phyloP scores from a whole-genome alignment of 2,329 filamentous ascomycete species.

The Colletotrichum sublineola region DNA sequence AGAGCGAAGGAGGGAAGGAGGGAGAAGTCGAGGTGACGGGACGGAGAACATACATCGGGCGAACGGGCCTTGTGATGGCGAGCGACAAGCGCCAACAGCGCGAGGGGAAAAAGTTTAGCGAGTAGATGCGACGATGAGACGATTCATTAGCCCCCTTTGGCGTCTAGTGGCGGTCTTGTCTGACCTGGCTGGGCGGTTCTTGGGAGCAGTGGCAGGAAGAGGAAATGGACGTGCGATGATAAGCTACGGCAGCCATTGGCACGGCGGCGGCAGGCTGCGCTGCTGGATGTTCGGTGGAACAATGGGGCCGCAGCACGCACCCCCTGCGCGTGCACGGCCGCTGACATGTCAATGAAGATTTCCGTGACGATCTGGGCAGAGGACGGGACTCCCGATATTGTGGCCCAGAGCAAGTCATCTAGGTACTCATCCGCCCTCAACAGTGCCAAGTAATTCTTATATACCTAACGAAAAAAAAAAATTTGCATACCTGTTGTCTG shows the following conservation, averaged over 20 bases:
- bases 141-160: slow-evolving; percentile 5
- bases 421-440: neutral
- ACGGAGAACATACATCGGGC: slow-evolving; percentile 5
- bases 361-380: slow-evolving; percentile 34
- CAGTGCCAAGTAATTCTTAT: neutral
- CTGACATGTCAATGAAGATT: slow-evolving; percentile 28
- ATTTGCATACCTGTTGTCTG: neutral
- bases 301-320: neutral
- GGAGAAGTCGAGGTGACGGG: neutral
- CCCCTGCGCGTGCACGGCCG: slow-evolving; percentile 25
- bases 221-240: slow-evolving; percentile 28
- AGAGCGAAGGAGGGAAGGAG: neutral
- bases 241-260: slow-evolving; percentile 20
- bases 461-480: too few relatives aligned
- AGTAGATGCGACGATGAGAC: slow-evolving; percentile 19
- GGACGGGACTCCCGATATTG: neutral
- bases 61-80: slow-evolving; percentile 10
- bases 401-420: neutral
- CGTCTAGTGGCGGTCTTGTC: neutral
- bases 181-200: slow-evolving; percentile 1
- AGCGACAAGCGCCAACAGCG: slow-evolving; percentile 32
- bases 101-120: slow-evolving; percentile 16
- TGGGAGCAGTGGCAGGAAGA: slow-evolving; percentile 4
- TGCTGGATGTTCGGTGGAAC: slow-evolving; percentile 17
- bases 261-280: slow-evolving; percentile 1